Evolutionary conservation across 1,284 basidiomycete species (phyloP).

Genomic region (Spongispora temasekensis): DNA sequence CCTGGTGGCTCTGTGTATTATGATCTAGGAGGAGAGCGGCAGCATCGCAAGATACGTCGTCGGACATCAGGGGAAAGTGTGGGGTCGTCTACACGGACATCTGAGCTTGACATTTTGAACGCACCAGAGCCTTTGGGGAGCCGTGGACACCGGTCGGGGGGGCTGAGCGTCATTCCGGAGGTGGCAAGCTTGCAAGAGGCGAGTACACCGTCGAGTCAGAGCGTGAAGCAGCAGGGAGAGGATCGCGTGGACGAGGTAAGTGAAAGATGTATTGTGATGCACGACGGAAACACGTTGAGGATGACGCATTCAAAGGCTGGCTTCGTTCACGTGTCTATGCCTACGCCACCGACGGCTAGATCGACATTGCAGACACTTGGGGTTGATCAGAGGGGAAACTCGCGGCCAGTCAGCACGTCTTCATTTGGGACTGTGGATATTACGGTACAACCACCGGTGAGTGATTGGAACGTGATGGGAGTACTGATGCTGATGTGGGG

Average conservation of each 20-base stretch:
- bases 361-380: constrained; percentile 24
- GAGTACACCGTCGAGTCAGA: constrained; percentile 17
- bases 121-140: constrained; percentile 27
- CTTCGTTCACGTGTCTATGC: constrained; percentile 38
- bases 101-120: constrained; percentile 35
- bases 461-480: constrained; percentile 5
- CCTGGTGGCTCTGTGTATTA: constrained; percentile 19
- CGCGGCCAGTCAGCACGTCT: constrained; percentile 31
- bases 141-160: constrained; percentile 24
- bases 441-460: constrained; percentile 35
- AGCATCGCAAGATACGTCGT: constrained; percentile 30
- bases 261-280: neutral
- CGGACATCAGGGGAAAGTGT: constrained; percentile 34
- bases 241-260: constrained; percentile 35
- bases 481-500: constrained; percentile 5
- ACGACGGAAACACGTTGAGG: constrained; percentile 7
- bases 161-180: constrained; percentile 31
- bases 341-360: constrained; percentile 26
- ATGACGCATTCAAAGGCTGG: constrained; percentile 22
- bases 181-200: constrained; percentile 32
- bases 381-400: constrained; percentile 18
- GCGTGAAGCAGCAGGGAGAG: constrained; percentile 17
- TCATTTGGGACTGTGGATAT: constrained; percentile 28
- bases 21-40: constrained; percentile 26
- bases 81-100: constrained; percentile 35